Evolutionary conservation across 2,329 filamentous ascomycete genomes (phyloP).

Genomic region (Sporothrix pseudoabietina): DNA sequence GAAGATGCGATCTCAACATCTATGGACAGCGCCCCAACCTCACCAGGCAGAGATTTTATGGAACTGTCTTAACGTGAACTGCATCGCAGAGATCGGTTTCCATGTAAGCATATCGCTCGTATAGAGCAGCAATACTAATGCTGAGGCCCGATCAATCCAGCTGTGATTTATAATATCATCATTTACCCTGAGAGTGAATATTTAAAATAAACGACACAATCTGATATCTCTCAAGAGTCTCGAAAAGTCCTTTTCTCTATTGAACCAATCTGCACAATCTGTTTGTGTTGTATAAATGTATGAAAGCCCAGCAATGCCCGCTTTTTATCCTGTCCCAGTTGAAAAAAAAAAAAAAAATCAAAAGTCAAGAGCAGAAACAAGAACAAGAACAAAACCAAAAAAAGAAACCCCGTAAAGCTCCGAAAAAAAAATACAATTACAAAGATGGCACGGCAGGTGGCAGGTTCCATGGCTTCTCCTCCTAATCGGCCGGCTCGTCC

Average conservation of each 20-base stretch:
- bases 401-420: not conserved
- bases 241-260: not conserved
- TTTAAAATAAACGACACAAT: no score
- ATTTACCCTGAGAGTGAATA: no score
- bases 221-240: not conserved
- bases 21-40: not conserved
- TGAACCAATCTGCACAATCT: not conserved
- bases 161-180: no score
- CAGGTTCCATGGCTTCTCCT: not conserved
- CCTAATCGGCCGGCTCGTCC: slow-evolving; percentile 6
- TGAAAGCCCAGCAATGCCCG: not conserved
- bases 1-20: not conserved
- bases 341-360: not conserved
- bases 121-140: not conserved
- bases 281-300: not conserved
- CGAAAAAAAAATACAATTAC: not conserved
- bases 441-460: not conserved
- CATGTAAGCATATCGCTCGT: not conserved
- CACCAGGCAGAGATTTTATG: not conserved
- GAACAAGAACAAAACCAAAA: not conserved
- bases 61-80: not conserved
- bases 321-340: not conserved
- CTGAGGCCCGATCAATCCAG: no score
- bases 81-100: not conserved
- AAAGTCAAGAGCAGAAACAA: not conserved